phyloP scores from a whole-genome alignment of 805 yeast genomes.

The Monosporozyma servazzii region DNA sequence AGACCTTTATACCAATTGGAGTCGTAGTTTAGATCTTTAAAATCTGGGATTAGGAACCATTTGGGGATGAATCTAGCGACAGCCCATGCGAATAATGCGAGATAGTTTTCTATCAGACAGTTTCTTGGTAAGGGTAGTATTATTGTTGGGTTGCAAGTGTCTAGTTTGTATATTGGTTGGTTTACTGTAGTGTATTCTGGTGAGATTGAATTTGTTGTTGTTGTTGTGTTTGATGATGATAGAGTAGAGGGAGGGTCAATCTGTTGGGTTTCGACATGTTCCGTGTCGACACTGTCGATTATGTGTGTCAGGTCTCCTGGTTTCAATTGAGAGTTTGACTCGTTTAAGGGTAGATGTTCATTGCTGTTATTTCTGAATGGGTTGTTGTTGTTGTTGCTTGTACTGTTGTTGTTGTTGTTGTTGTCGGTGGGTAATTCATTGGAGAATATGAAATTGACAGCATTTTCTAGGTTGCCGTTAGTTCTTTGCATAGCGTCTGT shows the following conservation, averaged over 20 bases:
- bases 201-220: not conserved
- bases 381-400: not conserved
- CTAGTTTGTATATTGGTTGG: conserved; percentile 5
- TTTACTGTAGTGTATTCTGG: conserved; percentile 6
- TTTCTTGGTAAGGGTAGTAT: conserved; percentile 20
- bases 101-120: conserved; percentile 23
- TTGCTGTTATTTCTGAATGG: not conserved
- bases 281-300: not conserved
- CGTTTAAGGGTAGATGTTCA: not conserved
- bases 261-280: not conserved
- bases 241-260: not conserved
- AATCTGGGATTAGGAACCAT: conserved; percentile 17
- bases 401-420: not conserved
- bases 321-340: not conserved
- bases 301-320: not conserved
- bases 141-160: conserved; percentile 17
- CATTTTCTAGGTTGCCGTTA: conserved; percentile 49
- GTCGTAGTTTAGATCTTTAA: conserved; percentile 17
- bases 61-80: conserved; percentile 20
- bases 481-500: conserved; percentile 49
- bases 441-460: conserved; percentile 37
- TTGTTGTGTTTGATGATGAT: not conserved
- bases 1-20: conserved; percentile 22
- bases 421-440: conserved; percentile 13
- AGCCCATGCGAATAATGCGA: conserved; percentile 21